Percentiles rank a stretch among this genome's conserved stretches.
phyloP scores from a whole-genome alignment of 78 protist species.

The Chrysochromulina parva region DNA sequence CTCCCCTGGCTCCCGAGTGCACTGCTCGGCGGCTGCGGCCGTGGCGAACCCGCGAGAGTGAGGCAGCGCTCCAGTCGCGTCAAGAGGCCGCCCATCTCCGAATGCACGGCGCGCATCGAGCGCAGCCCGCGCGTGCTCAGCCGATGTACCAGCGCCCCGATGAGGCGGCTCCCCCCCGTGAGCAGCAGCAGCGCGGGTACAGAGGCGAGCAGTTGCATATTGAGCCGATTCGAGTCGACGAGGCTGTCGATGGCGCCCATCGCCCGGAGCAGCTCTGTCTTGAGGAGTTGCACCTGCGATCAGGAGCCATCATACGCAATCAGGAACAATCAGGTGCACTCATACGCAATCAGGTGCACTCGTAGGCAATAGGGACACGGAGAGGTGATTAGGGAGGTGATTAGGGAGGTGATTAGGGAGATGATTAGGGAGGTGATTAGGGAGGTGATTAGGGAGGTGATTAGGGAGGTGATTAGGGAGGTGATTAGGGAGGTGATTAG shows the following conservation, averaged over 20 bases:
- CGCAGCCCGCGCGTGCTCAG: background rate
- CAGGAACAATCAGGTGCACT: no score
- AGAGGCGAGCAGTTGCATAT: background rate
- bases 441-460: no score
- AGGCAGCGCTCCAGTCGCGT: background rate
- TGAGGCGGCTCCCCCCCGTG: background rate
- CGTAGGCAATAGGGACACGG: no score
- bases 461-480: no score
- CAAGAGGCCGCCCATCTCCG: background rate
- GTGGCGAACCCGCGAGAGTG: background rate
- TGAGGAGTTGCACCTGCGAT: background rate
- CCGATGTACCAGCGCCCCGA: background rate
- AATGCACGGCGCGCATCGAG: background rate
- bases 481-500: no score
- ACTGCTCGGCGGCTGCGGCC: background rate
- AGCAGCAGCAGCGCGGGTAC: background rate
- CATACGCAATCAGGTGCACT: no score
- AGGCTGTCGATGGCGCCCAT: constrained; percentile 1
- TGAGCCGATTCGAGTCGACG: background rate
- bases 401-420: no score
- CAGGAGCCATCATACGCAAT: no score
- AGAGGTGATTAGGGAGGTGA: no score
- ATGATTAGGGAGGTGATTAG: no score
- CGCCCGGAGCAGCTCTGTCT: background rate
- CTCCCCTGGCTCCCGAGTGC: no score